Conservation (phyloP, 2,329 filamentous ascomycete species). For the Pyricularia grisea region DNA sequence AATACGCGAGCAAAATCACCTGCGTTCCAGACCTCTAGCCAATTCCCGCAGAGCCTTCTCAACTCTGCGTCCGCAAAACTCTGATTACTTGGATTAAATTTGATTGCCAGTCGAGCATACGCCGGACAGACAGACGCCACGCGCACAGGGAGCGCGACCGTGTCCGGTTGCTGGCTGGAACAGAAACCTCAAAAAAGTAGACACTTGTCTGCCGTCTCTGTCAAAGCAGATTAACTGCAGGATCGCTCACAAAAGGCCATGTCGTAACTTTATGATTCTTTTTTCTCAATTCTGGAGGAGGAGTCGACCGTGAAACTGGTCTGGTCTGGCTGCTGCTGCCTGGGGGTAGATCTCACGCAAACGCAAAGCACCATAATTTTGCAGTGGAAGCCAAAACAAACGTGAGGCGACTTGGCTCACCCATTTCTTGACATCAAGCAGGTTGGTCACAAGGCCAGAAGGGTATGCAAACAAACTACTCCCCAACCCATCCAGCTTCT, state of each 20-base stretch:
- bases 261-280: constrained; percentile 6
- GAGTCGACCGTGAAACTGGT: constrained; percentile 1
- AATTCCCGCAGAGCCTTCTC: neutral
- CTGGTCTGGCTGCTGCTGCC: neutral
- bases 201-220: neutral
- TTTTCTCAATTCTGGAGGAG: neutral
- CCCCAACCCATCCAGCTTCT: neutral
- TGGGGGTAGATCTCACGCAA: neutral
- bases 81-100: neutral
- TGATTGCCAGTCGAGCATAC: neutral
- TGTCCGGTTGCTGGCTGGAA: neutral
- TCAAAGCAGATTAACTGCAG: constrained; percentile 3
- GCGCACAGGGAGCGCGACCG: neutral
- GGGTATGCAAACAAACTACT: neutral
- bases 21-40: neutral
- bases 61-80: neutral
- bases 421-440: neutral
- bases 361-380: neutral
- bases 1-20: neutral
- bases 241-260: constrained; percentile 5
- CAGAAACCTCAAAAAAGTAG: neutral
- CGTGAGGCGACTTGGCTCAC: neutral
- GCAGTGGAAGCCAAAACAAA: neutral
- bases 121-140: neutral
- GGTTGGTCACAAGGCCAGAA: neutral